Percentiles rank a stretch among this genome's conserved stretches.
phyloP scores from a whole-genome alignment of 352 stramenopile genomes.

The Phytophthora sp. region DNA sequence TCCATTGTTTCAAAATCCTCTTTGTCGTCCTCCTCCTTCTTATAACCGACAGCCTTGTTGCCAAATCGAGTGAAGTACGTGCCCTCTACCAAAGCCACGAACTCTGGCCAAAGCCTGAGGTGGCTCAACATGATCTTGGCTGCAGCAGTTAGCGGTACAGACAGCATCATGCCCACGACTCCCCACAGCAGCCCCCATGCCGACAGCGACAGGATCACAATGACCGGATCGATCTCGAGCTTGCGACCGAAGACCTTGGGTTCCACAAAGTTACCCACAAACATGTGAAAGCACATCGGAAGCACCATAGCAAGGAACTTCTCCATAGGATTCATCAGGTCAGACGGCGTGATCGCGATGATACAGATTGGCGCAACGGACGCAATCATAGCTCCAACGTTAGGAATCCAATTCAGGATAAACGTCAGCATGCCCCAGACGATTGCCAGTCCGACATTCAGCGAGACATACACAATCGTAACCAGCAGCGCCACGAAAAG shows the following conservation, averaged over 20 bases:
- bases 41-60: constrained; percentile 63
- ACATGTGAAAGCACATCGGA: constrained; percentile 91
- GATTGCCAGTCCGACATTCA: constrained; percentile 87
- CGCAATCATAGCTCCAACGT: constrained; percentile 89
- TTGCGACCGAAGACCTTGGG: constrained; percentile 88
- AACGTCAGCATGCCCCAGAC: constrained; percentile 91
- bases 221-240: constrained; percentile 87
- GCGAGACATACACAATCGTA: constrained; percentile 90
- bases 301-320: constrained; percentile 87
- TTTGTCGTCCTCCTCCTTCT: constrained; percentile 78
- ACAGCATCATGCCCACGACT: constrained; percentile 91
- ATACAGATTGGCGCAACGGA: constrained; percentile 85
- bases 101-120: constrained; percentile 85
- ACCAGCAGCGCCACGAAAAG: constrained; percentile 88
- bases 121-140: constrained; percentile 91
- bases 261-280: constrained; percentile 90
- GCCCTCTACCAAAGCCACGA: constrained; percentile 87
- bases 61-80: constrained; percentile 86
- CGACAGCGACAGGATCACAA: constrained; percentile 89
- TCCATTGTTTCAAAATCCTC: constrained; percentile 83
- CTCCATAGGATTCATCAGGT: constrained; percentile 90
- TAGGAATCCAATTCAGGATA: constrained; percentile 91
- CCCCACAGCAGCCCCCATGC: constrained; percentile 88
- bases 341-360: constrained; percentile 83
- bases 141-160: constrained; percentile 81